phyloP scores from a whole-genome alignment of 2,329 filamentous ascomycete genomes.

The Thelonectria olida region DNA sequence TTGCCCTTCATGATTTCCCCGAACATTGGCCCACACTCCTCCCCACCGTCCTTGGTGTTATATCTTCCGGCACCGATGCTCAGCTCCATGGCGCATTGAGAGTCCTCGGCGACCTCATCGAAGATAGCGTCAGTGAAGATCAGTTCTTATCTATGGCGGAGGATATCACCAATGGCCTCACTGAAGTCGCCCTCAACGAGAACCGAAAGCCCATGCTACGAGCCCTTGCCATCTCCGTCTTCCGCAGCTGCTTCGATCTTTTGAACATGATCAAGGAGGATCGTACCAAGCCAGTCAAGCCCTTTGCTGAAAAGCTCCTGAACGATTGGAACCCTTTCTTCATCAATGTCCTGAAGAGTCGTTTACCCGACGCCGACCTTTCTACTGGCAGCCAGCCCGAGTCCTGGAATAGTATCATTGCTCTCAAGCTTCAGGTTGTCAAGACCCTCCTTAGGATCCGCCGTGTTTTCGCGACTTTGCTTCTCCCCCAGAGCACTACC shows the following conservation, averaged over 20 bases:
- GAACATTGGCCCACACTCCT: conserved; percentile 94
- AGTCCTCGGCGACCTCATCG: conserved; percentile 88
- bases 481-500: conserved; percentile 82
- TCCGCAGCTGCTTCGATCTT: conserved; percentile 91
- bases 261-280: conserved; percentile 97
- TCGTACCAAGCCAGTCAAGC: conserved; percentile 84
- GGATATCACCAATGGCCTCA: conserved; percentile 85
- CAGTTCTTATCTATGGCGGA: conserved; percentile 93
- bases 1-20: conserved; percentile 91
- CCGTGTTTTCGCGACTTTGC: conserved; percentile 80
- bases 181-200: conserved; percentile 81
- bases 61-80: conserved; percentile 77
- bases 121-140: conserved; percentile 91
- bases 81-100: conserved; percentile 91
- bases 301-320: conserved; percentile 88
- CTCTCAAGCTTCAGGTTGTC: conserved; percentile 92
- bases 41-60: conserved; percentile 79
- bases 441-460: conserved; percentile 93
- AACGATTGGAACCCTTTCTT: conserved; percentile 91
- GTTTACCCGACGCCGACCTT: conserved; percentile 71
- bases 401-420: conserved; percentile 81
- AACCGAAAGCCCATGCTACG: conserved; percentile 79
- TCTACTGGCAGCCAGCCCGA: conserved; percentile 64
- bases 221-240: conserved; percentile 88
- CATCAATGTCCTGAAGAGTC: conserved; percentile 77